Conservation (phyloP, 331 rosid genomes). For the Quercus lobata region DNA sequence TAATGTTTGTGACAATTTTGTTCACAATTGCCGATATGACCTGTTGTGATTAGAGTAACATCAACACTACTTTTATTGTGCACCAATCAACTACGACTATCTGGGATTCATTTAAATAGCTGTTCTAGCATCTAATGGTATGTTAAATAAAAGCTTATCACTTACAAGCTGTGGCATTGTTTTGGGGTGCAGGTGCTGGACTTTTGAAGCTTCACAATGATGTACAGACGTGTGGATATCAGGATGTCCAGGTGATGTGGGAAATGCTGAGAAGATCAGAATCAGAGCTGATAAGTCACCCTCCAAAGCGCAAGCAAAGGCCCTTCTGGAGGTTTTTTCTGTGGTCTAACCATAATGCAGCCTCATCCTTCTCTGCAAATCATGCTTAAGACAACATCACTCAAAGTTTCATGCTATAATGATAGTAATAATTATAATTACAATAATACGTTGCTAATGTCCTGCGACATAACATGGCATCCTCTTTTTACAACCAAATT, state of each 20-base stretch:
- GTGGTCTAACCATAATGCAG: slow-evolving; percentile 41
- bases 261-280: slow-evolving; percentile 65
- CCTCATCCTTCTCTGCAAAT: slow-evolving; percentile 38
- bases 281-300: slow-evolving; percentile 20
- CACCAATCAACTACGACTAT: neutral
- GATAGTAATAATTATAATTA: no score
- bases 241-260: slow-evolving; percentile 95
- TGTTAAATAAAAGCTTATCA: neutral
- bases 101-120: neutral
- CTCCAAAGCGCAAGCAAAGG: slow-evolving; percentile 47
- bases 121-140: neutral
- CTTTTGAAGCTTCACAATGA: slow-evolving; percentile 70
- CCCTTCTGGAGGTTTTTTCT: slow-evolving; percentile 61
- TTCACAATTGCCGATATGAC: no score
- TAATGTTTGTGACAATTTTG: no score
- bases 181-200: slow-evolving; percentile 53
- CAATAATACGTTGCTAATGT: slow-evolving; percentile 24
- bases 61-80: no score
- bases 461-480: slow-evolving; percentile 10
- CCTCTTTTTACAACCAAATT: slow-evolving; percentile 1
- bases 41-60: no score
- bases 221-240: slow-evolving; percentile 75
- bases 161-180: slow-evolving; percentile 3
- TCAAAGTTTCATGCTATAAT: neutral
- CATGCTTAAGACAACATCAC: slow-evolving; percentile 22